These are phyloP conservation scores for Catunica adiposa DNA, from an alignment of 2,329 filamentous ascomycete species.

Conservation along the genomic window DNA sequence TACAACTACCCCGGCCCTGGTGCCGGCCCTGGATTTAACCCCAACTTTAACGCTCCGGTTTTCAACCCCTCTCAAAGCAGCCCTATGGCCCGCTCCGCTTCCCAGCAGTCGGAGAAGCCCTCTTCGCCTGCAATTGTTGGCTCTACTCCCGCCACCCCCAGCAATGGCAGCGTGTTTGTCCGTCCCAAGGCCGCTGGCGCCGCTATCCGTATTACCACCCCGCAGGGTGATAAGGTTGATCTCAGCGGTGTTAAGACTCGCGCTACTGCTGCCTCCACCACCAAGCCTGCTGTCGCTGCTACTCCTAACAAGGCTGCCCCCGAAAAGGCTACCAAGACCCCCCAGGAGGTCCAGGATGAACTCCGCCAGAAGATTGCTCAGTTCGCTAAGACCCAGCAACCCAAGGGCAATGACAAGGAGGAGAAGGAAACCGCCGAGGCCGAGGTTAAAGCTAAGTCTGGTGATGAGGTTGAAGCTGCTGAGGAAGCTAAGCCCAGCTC, in stretches of 20 bases:
- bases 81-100: slow-evolving; percentile 70
- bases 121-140: slow-evolving; percentile 40
- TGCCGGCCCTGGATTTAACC: slow-evolving; percentile 24
- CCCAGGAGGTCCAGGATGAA: slow-evolving; percentile 57
- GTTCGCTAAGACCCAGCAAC: slow-evolving; percentile 25
- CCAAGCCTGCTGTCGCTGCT: slow-evolving; percentile 55
- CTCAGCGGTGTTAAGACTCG: slow-evolving; percentile 44
- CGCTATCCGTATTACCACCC: slow-evolving; percentile 70
- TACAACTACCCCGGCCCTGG: slow-evolving; percentile 30
- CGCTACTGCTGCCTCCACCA: slow-evolving; percentile 42
- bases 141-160: slow-evolving; percentile 27
- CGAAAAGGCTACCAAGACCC: slow-evolving; percentile 52
- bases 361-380: slow-evolving; percentile 64
- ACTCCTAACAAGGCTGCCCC: slow-evolving; percentile 60
- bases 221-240: slow-evolving; percentile 61
- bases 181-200: slow-evolving; percentile 25
- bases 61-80: slow-evolving; percentile 26
- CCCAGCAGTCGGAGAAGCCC: slow-evolving; percentile 37
- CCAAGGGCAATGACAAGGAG: slow-evolving; percentile 9
- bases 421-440: slow-evolving; percentile 19
- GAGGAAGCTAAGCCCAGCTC: slow-evolving; percentile 17
- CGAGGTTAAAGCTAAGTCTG: slow-evolving; percentile 15
- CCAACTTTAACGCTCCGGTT: slow-evolving; percentile 10
- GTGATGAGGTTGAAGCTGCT: slow-evolving; percentile 18
- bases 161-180: slow-evolving; percentile 7